Evolutionary conservation across 2,329 filamentous ascomycete genomes (phyloP), one percentile per base, ranked within the genome.

Genomic region (Pleomassaria siparia): DNA sequence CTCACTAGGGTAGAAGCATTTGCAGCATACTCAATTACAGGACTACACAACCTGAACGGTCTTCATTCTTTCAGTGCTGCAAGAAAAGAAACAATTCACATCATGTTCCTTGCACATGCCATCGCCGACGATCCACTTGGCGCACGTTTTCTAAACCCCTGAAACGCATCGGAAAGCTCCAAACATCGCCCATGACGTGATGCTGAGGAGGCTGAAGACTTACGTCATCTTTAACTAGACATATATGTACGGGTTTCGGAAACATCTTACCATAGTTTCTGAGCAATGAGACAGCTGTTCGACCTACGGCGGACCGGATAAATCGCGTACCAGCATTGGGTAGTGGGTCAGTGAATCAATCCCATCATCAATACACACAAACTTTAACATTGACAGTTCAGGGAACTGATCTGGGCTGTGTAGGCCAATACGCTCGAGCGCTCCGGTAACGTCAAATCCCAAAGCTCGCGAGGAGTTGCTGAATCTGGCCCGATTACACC

Each of bases 31-130:
- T 72, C 63, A 60, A 52, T 54, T 8, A 73, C 72, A 10, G 73
- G 73, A 9, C 60, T 64, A 32, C 56, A 53, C 12, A 70, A 63
- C 4, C 48, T 54, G 1, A 18, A 25, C 36, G 44, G 44, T 13
- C 67, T 46, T 16, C 44, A 46, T 41, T 36, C 44, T 7, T 46
- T 41, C 36, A 46, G 20, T 21, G 44, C 44, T 8, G 44, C 44
- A 22, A 46, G 44, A 24, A 41, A 41, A 33, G 44, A 46, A 26
- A 40, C 72, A 4, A 62, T 75, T 0, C 73, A 75, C 51, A 66
- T 76, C 13, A 76, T 76, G 71, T 60, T 76, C 4, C 74, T 75
- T 40, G 60, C 74, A 0, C 72, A 73, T 35, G 72, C 70, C 21
- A 64, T 76, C 22, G 54, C 67, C 3, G 73, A 73, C 0, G 69